Evolutionary conservation across 2,329 filamentous ascomycete species (phyloP).

Genomic region (Xylaria sp.): DNA sequence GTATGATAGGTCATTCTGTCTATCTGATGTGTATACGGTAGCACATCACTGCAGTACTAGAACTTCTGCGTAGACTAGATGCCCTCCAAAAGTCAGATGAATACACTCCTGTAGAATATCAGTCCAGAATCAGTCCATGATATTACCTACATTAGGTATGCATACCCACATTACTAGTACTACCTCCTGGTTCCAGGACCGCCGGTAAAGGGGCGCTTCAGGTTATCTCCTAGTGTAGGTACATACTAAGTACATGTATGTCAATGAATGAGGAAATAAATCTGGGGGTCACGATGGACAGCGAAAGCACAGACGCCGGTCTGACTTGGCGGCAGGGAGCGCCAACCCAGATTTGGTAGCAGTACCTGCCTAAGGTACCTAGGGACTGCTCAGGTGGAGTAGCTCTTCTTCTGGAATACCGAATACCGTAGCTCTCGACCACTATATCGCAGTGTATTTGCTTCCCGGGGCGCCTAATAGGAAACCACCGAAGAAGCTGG

Average conservation of each 20-base stretch:
- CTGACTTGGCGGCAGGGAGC: conserved; percentile 35
- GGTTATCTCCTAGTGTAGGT: neutral
- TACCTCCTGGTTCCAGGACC: neutral
- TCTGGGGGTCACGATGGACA: conserved; percentile 40
- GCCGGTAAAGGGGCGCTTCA: conserved; percentile 17
- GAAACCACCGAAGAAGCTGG: neutral
- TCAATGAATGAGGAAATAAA: conserved; percentile 16
- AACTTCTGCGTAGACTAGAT: conserved; percentile 7
- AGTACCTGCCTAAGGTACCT: neutral
- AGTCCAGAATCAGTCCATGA: neutral
- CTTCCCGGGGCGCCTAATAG: conserved; percentile 13
- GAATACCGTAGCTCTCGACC: neutral
- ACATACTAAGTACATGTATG: neutral
- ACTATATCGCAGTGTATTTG: conserved; percentile 24
- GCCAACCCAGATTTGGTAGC: conserved; percentile 11
- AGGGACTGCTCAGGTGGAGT: too few species aligned
- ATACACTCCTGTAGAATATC: neutral
- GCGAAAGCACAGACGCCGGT: conserved; percentile 35
- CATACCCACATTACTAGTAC: neutral
- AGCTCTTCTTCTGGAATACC: neutral
- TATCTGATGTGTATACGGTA: neutral
- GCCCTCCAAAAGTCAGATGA: neutral
- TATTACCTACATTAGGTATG: conserved; percentile 12
- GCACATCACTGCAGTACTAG: neutral
- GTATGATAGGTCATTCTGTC: conserved; percentile 11